These are phyloP conservation scores for Trifolium repens DNA, from an alignment of 306 rosid genomes.

Conservation along the genomic window DNA sequence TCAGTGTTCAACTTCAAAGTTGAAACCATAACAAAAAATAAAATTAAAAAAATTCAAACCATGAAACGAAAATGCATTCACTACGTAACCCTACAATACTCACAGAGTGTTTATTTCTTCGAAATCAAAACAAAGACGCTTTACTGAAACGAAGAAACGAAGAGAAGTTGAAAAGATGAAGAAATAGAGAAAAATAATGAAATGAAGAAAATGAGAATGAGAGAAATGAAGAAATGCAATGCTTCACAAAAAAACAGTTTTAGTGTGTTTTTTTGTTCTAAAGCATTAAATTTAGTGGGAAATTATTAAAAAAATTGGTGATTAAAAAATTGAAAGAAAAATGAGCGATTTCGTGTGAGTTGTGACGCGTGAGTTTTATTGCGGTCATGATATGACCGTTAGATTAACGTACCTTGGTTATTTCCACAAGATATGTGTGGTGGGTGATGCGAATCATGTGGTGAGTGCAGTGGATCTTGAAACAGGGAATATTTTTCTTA, in stretches of 20 bases:
- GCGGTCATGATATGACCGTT: slow-evolving; percentile 35
- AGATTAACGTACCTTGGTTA: not conserved
- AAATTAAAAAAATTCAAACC: not conserved
- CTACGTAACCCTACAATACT: slow-evolving; percentile 41
- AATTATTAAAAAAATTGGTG: not conserved
- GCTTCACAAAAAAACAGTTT: slow-evolving; percentile 28
- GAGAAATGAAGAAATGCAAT: not conserved
- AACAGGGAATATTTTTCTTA: not conserved
- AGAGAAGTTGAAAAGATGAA: slow-evolving; percentile 54
- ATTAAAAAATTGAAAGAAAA: slow-evolving; percentile 26
- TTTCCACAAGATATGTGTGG: not conserved
- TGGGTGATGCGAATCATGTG: not conserved
- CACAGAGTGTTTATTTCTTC: slow-evolving; percentile 2
- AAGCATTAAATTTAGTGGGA: slow-evolving; percentile 37
- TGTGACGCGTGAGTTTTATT: slow-evolving; percentile 7
- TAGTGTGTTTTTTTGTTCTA: not conserved
- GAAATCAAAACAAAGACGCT: slow-evolving; percentile 25
- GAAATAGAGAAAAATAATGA: not conserved
- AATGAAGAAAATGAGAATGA: slow-evolving; percentile 3
- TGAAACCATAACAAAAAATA: slow-evolving; percentile 20
- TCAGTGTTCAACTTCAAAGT: not conserved
- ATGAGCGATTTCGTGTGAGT: slow-evolving; percentile 9
- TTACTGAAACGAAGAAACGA: slow-evolving; percentile 34
- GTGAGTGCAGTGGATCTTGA: slow-evolving; percentile 6
- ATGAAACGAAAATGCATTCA: not conserved